Percentiles rank a stretch among this genome's conserved stretches.
phyloP scores from a whole-genome alignment of 1,284 basidiomycete species.

The Pseudozyma sp. region DNA sequence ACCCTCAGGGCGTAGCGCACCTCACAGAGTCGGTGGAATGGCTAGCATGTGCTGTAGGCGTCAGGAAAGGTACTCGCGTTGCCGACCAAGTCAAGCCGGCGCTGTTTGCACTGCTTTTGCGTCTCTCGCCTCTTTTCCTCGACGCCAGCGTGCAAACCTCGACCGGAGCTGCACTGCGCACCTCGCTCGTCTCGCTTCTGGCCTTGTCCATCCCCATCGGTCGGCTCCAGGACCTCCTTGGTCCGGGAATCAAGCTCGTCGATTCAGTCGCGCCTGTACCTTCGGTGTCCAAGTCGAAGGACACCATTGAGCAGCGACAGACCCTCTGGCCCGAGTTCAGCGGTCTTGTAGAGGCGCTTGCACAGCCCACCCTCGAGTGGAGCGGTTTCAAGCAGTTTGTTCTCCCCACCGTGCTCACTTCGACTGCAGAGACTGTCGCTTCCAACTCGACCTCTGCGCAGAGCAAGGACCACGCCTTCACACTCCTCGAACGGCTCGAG shows the following conservation, averaged over 20 bases:
- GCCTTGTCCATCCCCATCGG: slow-evolving; percentile 56
- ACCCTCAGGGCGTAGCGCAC: slow-evolving; percentile 13
- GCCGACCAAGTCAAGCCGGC: slow-evolving; percentile 45
- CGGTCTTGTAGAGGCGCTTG: slow-evolving; percentile 56
- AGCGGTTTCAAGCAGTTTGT: slow-evolving; percentile 62
- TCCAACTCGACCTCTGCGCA: slow-evolving; percentile 17
- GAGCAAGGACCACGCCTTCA: slow-evolving; percentile 50
- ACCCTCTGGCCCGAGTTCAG: slow-evolving; percentile 54
- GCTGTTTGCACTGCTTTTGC: slow-evolving; percentile 51
- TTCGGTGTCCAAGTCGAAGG: slow-evolving; percentile 19
- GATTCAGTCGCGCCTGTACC: slow-evolving; percentile 46
- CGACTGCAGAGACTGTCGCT: slow-evolving; percentile 48
- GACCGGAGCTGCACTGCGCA: slow-evolving; percentile 27
- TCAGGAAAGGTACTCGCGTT: slow-evolving; percentile 63
- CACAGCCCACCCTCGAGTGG: slow-evolving; percentile 53
- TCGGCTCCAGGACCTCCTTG: slow-evolving; percentile 64
- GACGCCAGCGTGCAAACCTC: slow-evolving; percentile 17
- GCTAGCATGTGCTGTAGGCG: slow-evolving; percentile 57
- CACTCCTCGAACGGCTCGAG: slow-evolving; percentile 55
- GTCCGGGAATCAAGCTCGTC: slow-evolving; percentile 56
- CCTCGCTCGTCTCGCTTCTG: slow-evolving; percentile 50
- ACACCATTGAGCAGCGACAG: slow-evolving; percentile 28
- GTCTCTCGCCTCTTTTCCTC: slow-evolving; percentile 43
- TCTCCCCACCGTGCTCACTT: slow-evolving; percentile 57
- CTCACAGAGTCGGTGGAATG: slow-evolving; percentile 51